These are phyloP conservation scores for Scalesia atractyloides DNA, from an alignment of 129 eudicot species.

Conservation along the genomic window DNA sequence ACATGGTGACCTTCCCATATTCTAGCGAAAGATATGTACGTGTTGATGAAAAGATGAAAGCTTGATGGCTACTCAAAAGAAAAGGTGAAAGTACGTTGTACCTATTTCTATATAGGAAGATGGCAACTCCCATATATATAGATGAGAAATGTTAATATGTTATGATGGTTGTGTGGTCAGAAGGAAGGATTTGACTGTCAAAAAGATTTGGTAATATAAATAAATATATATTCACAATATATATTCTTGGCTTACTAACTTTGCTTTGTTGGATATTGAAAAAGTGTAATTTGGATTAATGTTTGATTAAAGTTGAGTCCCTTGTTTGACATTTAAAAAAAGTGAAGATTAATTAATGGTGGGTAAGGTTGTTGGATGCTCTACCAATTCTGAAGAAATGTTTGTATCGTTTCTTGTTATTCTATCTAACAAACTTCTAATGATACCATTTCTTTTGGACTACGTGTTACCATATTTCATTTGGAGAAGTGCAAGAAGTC, in stretches of 20 bases:
- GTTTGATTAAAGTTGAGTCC: not conserved
- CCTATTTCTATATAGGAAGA: conserved; percentile 38
- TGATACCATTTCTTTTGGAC: conserved; percentile 7
- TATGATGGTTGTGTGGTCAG: conserved; percentile 35
- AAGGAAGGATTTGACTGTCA: conserved; percentile 26
- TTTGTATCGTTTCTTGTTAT: conserved; percentile 34
- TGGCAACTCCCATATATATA: conserved; percentile 38
- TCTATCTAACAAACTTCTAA: conserved; percentile 29
- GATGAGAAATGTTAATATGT: conserved; percentile 22
- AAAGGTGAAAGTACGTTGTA: conserved; percentile 30
- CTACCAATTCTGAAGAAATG: conserved; percentile 51
- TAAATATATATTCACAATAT: not conserved
- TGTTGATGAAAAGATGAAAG: conserved; percentile 19
- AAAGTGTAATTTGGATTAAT: conserved; percentile 13
- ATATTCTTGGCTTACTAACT: conserved; percentile 1
- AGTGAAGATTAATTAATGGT: conserved; percentile 35
- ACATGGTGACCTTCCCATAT: conserved; percentile 80
- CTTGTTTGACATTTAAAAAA: conserved; percentile 27
- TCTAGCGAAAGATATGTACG: not conserved
- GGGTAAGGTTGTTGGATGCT: conserved; percentile 68
- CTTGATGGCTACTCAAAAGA: conserved; percentile 3
- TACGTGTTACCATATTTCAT: conserved; percentile 13
- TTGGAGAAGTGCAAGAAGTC: too few relatives aligned
- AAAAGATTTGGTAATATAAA: conserved; percentile 35
- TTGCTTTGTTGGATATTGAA: conserved; percentile 3